phyloP scores from a whole-genome alignment of 1,284 basidiomycete genomes.

The Leccinum pseudoinsigne region DNA sequence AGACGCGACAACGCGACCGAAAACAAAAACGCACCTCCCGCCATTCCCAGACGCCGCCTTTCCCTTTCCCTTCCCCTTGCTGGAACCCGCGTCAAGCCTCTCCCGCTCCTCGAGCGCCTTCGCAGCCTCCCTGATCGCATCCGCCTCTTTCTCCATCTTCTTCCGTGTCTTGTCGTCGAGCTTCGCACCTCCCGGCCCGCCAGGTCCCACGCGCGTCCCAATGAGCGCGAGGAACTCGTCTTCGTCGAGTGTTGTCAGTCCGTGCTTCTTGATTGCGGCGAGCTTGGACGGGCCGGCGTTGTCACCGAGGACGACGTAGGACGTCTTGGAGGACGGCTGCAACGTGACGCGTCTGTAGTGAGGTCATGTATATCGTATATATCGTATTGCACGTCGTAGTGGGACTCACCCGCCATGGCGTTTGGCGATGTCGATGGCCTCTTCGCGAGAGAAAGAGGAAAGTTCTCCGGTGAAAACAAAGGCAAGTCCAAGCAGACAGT shows the following conservation, averaged over 20 bases:
- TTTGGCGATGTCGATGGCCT: conserved; percentile 87
- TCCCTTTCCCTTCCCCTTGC: conserved; percentile 8
- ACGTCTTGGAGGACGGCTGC: conserved; percentile 89
- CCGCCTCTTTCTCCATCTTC: conserved; percentile 82
- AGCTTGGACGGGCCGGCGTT: conserved; percentile 91
- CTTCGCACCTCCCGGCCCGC: conserved; percentile 33
- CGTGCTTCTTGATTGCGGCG: conserved; percentile 79
- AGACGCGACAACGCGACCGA: neutral
- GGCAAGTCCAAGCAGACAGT: conserved; percentile 85
- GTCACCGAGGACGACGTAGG: conserved; percentile 87
- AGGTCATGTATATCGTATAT: neutral
- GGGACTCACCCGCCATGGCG: conserved; percentile 82
- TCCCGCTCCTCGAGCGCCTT: conserved; percentile 76
- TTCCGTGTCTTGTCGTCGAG: conserved; percentile 82
- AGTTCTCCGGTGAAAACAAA: conserved; percentile 98
- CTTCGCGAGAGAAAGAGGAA: conserved; percentile 84
- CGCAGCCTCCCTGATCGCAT: conserved; percentile 71
- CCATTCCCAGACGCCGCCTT: neutral
- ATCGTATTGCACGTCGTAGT: neutral
- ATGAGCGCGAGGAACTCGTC: conserved; percentile 89
- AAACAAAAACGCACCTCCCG: neutral
- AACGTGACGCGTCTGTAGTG: conserved; percentile 74
- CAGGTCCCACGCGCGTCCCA: conserved; percentile 53
- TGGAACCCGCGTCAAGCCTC: conserved; percentile 38
- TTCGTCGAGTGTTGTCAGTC: conserved; percentile 77